Evolutionary conservation across 352 stramenopile genomes (phyloP).

Genomic region (Globisporangium camurandrum): DNA sequence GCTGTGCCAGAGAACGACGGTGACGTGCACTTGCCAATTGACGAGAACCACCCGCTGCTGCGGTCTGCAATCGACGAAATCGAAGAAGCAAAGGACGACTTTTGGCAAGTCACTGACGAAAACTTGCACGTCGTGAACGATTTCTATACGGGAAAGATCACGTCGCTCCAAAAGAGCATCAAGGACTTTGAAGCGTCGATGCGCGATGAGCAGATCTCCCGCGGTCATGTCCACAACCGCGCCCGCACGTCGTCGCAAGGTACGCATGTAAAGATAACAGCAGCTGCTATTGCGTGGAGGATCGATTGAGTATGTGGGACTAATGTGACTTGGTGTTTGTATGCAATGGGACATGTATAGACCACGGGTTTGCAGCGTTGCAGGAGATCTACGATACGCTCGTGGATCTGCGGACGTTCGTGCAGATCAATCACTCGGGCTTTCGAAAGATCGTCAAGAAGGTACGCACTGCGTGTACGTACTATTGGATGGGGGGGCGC

Average conservation of each 20-base stretch:
- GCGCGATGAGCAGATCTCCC: constrained; percentile 56
- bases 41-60: constrained; percentile 62
- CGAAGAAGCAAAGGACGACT: constrained; percentile 70
- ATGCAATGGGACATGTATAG: constrained; percentile 4
- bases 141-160: constrained; percentile 68
- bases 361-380: constrained; percentile 73
- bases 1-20: too few relatives aligned
- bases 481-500: too few relatives aligned
- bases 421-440: constrained; percentile 89
- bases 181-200: constrained; percentile 72
- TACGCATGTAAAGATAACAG: constrained; percentile 7
- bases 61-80: constrained; percentile 45
- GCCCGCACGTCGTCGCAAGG: constrained; percentile 53
- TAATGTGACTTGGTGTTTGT: too few relatives aligned
- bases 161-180: constrained; percentile 55
- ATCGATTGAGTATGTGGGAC: too few relatives aligned
- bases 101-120: constrained; percentile 70
- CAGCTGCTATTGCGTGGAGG: background rate
- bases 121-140: constrained; percentile 85
- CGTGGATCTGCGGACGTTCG: constrained; percentile 84
- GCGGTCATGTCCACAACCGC: constrained; percentile 70
- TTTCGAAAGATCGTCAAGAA: constrained; percentile 94
- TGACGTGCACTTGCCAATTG: constrained; percentile 30
- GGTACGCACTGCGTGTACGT: too few relatives aligned
- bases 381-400: constrained; percentile 88